Base-by-base conservation (phyloP, 495 filamentous ascomycete species). In the Xylaria palmicola region DNA sequence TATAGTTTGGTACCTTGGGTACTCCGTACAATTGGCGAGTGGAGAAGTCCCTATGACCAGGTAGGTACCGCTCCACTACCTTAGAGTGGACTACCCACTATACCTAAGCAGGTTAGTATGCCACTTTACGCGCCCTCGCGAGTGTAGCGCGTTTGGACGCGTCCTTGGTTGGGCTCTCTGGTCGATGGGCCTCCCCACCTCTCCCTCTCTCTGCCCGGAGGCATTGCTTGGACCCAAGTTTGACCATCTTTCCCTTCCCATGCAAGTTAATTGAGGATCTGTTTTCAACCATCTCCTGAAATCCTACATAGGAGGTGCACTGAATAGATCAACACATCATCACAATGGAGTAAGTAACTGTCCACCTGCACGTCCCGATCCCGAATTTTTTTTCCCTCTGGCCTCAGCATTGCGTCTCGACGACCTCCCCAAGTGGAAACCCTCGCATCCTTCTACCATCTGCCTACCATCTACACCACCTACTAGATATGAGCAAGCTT, bases 281-380 rank as follows among this genome's bases (percentile, higher is more conserved):
- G 15, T 37, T 26, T 29, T 37, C 12, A 17, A 29, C 19, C 36
- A 32, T 26, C 19, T 39, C 1, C 20, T 39, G 20, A 39, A 37
- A n/a, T 17, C 20, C 22, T 15, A 53, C 32, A 6, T 50, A 53
- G 24, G 32, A 36, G 20, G 26, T 13, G 1, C 15, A 22, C 9
- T 22, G 12, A 24, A 20, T 32, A 51, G 48, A n/a, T 34, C 34
- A 20, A 24, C 50, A 53, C n/a, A 15, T 6, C 10, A 61, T 56
- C 64, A 72, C 24, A 60, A 80, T 80, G 77, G 78, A 77, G 77
- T 74, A 60, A 59, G 64, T 53, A 53, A 6, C 34, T 22, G 27
- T 32, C 29, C 49, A 6, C 15, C 10, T 6, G 3, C 49, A 36
- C 6, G 7, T 45, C 36, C 41, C 19, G 13, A 2, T 4, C 10